Base-by-base conservation (phyloP, 2,329 filamentous ascomycete species). In the Penicillium glabrum region DNA sequence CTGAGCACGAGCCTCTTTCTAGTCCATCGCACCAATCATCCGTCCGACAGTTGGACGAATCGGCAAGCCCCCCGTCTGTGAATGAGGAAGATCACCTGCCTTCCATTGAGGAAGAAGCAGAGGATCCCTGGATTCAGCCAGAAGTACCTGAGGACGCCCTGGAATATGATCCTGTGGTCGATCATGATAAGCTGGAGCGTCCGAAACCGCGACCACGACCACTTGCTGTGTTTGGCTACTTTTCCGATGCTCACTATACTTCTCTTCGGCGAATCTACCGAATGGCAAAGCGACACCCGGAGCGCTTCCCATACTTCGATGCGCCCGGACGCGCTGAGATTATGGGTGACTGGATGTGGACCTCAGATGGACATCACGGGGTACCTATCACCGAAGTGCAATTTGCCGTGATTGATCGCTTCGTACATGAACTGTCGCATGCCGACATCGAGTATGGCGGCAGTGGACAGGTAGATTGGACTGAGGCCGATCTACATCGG, bases 281-380 rank as follows among this genome's bases (percentile, higher is more conserved):
- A 51, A 55, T 72, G 57, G 74, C 75, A 37, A 74, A 76, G 64
- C 65, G 59, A 45, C 66, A 63, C 23, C 75, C 75, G 4, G 71
- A 75, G 41, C 67, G 63, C 4, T 76, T 78, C 53, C 67, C 70
- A 27, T 77, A 77, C 55, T 63, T 70, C 37, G 62, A 74, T 27
- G 65, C 69, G 10, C 61, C 69, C 19, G 67, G 70, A 16, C 74
- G 74, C 39, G 63, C 71, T 43, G 67, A 71, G 26, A 76, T 78
- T 53, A 69, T 78, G 47, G 75, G 75, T 27, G 73, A 75, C 61
- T 75, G 71, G 69, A 74, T 77, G 46, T 77, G 72, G 72, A 76
- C 74, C 3, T 75, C 74, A 19, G 74, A 77, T 62, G 72, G 74
- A 16, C 65, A 63, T 46, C 71, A 77, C 58, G 72, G 74, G 46